phyloP scores from a whole-genome alignment of 495 filamentous ascomycete genomes.

The Podospora australis region DNA sequence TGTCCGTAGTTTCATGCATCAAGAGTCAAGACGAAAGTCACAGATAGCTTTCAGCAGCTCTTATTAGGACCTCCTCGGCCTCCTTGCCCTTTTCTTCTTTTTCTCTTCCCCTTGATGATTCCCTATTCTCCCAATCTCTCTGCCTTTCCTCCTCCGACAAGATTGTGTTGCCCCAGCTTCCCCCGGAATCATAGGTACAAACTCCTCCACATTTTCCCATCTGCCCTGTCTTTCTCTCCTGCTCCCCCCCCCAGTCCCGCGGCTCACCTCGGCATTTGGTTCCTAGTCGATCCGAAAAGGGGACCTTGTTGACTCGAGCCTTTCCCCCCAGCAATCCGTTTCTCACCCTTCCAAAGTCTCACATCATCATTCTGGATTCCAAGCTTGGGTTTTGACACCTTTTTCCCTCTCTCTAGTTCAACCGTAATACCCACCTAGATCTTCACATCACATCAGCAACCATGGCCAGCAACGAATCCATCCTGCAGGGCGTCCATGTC shows the following conservation, averaged over 20 bases:
- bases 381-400: too few species aligned
- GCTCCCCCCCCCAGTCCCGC: too few species aligned
- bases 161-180: background rate
- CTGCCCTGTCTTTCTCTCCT: too few species aligned
- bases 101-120: background rate
- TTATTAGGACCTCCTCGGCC: background rate
- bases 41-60: background rate
- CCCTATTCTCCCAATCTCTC: background rate
- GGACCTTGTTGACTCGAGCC: too few species aligned
- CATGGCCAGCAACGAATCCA: conserved; percentile 66
- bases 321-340: too few species aligned
- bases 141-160: background rate
- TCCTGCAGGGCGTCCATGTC: conserved; percentile 84
- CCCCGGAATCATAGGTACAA: background rate
- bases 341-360: background rate
- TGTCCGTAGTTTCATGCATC: background rate
- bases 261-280: conserved; percentile 1
- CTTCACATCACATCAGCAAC: conserved; percentile 21
- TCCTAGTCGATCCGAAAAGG: too few species aligned
- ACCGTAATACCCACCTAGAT: background rate
- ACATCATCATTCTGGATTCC: background rate
- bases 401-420: too few species aligned
- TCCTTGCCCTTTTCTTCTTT: background rate
- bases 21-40: too few species aligned
- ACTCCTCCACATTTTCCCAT: background rate